Conservation (phyloP, 2,329 filamentous ascomycete genomes). For the Rhexocercosporidium sp. region DNA sequence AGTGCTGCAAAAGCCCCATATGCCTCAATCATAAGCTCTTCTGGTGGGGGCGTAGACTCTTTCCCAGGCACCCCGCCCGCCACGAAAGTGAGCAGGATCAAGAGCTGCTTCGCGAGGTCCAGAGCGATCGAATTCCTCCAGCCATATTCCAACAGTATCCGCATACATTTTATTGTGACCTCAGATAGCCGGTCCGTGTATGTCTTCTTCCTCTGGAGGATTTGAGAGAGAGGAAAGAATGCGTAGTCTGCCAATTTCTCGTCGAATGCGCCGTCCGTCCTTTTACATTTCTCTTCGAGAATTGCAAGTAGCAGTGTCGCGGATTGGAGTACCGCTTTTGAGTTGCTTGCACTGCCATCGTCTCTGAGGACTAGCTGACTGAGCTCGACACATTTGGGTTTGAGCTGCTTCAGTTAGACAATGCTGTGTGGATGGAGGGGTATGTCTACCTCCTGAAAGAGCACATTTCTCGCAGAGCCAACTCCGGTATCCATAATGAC, state of each 20-base stretch:
- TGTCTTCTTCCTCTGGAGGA: slow-evolving; percentile 77
- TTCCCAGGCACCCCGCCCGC: slow-evolving; percentile 73
- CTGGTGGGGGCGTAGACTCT: slow-evolving; percentile 55
- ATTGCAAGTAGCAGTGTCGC: slow-evolving; percentile 52
- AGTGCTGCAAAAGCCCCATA: slow-evolving; percentile 73
- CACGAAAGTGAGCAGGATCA: slow-evolving; percentile 84
- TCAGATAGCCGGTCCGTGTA: slow-evolving; percentile 78
- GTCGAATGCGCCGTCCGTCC: slow-evolving; percentile 66
- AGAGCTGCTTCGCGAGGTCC: slow-evolving; percentile 79
- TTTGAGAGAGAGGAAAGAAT: slow-evolving; percentile 89
- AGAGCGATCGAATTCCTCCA: slow-evolving; percentile 77
- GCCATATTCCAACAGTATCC: slow-evolving; percentile 74
- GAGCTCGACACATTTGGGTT: slow-evolving; percentile 65
- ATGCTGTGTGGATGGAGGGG: neutral
- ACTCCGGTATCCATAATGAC: slow-evolving; percentile 35
- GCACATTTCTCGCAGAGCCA: slow-evolving; percentile 40
- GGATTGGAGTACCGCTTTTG: slow-evolving; percentile 53
- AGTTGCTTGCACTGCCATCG: slow-evolving; percentile 47
- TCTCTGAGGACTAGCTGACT: slow-evolving; percentile 61
- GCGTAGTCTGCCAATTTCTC: slow-evolving; percentile 89
- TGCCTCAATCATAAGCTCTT: slow-evolving; percentile 76
- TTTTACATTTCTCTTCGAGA: slow-evolving; percentile 46
- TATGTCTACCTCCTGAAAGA: slow-evolving; percentile 40
- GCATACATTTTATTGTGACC: slow-evolving; percentile 75
- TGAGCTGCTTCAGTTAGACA: slow-evolving; percentile 54